phyloP scores from a whole-genome alignment of 805 yeast genomes.

The Saturnispora quitensis region DNA sequence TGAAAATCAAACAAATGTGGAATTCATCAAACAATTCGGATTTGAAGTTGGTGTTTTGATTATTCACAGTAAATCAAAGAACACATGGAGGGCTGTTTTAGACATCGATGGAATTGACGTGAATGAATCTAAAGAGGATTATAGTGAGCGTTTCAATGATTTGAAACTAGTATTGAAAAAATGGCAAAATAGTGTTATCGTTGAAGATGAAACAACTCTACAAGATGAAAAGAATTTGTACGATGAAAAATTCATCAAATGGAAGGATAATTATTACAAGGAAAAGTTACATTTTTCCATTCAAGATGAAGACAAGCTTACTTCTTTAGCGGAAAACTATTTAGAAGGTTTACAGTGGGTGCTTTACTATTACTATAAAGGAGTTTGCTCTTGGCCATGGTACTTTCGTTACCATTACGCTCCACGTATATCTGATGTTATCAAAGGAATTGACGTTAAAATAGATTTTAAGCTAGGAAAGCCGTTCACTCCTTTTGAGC shows the following conservation, averaged over 20 bases:
- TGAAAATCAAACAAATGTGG: slow-evolving; percentile 37
- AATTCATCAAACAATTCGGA: slow-evolving; percentile 55
- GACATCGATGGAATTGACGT: slow-evolving; percentile 72
- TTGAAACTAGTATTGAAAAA: slow-evolving; percentile 48
- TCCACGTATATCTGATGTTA: slow-evolving; percentile 86
- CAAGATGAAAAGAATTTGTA: slow-evolving; percentile 54
- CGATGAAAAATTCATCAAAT: slow-evolving; percentile 60
- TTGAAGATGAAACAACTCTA: slow-evolving; percentile 49
- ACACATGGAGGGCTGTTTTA: slow-evolving; percentile 48
- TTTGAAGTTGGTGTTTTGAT: slow-evolving; percentile 58
- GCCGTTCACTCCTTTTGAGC: slow-evolving; percentile 91
- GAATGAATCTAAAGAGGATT: slow-evolving; percentile 58
- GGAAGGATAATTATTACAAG: slow-evolving; percentile 83
- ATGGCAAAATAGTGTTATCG: slow-evolving; percentile 55
- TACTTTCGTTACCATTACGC: slow-evolving; percentile 83
- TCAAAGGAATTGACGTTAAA: slow-evolving; percentile 56
- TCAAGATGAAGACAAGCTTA: slow-evolving; percentile 48
- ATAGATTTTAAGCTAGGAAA: slow-evolving; percentile 56
- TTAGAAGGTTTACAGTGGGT: slow-evolving; percentile 98
- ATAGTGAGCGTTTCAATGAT: slow-evolving; percentile 40
- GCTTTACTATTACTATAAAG: slow-evolving; percentile 77
- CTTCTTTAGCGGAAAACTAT: slow-evolving; percentile 67
- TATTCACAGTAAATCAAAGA: slow-evolving; percentile 50
- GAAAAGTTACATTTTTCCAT: slow-evolving; percentile 68
- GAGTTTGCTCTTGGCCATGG: slow-evolving; percentile 96